Base-by-base conservation (phyloP, 805 yeast genomes). In the Sugiyamaella americana region DNA sequence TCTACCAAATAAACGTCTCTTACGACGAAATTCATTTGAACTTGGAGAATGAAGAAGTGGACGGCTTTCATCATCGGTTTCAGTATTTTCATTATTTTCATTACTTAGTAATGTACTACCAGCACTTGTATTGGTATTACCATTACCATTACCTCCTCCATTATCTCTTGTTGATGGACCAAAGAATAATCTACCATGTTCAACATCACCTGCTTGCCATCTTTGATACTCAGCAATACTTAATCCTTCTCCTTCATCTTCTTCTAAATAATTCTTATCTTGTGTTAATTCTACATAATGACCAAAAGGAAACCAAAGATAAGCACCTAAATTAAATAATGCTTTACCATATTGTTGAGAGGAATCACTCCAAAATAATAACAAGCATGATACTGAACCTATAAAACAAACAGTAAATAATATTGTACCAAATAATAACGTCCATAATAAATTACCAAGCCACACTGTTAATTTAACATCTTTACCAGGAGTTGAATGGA, bases 241-340 rank as follows among this genome's bases (percentile, higher is more conserved):
- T 29, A 91, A 76, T 17, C 98, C 98, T 58, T 86, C 94, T 56
- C 88, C 80, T 40, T 81, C 84, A 63, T 91, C 98, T 64, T 91
- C 98, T 37, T 76, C 74, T 39, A 86, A 66, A 62, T 91, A 93
- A 55, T 84, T 82, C 49, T 84, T 81, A 57, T 87, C 96, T 51
- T 79, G 80, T 50, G 74, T 75, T 51, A 91, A 70, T 48, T 87
- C 76, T 3, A 93, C 93, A 55, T 87, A 80, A 57, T 83, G 87
- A 2, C 98, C 98, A 70, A 91, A 93, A 3, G 98, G 98, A 64
- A 72, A 76, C 20, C 85, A 66, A 59, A 88, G 69, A 60, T 86
- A 93, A n/a, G 65, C 65, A 1, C 87, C 93, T 37, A 88, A 65
- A 24, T 74, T 71, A 63, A 74, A 74, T 23, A 82, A 70, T 16